Evolutionary conservation across 1,139 yeast genomes (phyloP), one percentile per base, ranked within the genome.

Genomic region (Diutina siamensis): DNA sequence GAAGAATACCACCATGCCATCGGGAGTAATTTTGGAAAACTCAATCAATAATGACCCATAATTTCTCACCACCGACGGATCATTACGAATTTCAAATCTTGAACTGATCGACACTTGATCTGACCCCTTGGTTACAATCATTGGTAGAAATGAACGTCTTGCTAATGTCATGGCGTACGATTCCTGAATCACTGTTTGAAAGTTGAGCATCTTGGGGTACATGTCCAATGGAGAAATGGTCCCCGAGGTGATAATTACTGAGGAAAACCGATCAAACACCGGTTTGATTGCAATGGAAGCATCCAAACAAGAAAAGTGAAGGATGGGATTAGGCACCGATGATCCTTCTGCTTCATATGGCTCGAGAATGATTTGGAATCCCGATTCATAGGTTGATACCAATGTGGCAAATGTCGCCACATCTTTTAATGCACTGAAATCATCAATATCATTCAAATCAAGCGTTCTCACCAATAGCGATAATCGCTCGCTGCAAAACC

Each of bases 211-310:
- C 56, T 87, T 82, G 4, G 99, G 99, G 59, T 92, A 92, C 99
- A 92, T 92, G 58, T 94, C 98, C 61, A 92, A 74, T 1, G 99
- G 99, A 0, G 98, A 92, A 44, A 92, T 89, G 13, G 99, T 92
- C 55, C 99, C 99, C 1, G 96, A 86, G 0, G 99, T 92, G 50
- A 92, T 92, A 50, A 92, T 83, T 13, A 92, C 95, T 0, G 97
- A 83, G n/a, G 87, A 80, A 58, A 92, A 92, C 50, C 92, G 72
- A 46, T 92, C 97, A 68, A 92, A 92, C 0, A 92, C 92, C 0
- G 99, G 98, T 59, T 88, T 92, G 53, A 92, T 92, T 3, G 98
- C 98, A 54, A 94, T 94, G 0, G 97, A 88, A 0, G 98, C 98
- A 65, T 92, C 99, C 45, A 94, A 69, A 66, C 99, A 92, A 0